phyloP scores from a whole-genome alignment of 129 eudicot genomes.

The Erigeron canadensis region DNA sequence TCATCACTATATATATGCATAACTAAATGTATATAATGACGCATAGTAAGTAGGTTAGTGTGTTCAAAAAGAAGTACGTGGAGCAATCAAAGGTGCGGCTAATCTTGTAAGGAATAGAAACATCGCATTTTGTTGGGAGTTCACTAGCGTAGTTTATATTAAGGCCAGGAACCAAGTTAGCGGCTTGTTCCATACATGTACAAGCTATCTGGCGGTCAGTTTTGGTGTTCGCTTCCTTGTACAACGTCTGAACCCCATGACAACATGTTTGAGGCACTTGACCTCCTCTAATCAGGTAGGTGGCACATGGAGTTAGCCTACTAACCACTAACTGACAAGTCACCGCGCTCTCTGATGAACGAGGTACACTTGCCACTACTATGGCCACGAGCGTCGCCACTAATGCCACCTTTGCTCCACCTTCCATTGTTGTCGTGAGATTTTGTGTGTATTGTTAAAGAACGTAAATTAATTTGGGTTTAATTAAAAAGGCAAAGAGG shows the following conservation, averaged over 20 bases:
- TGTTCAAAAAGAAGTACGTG: slow-evolving; percentile 21
- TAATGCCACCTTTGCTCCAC: slow-evolving; percentile 12
- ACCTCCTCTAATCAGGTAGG: slow-evolving; percentile 35
- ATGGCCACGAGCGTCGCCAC: slow-evolving; percentile 18
- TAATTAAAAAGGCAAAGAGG: background rate
- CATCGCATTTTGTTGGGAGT: slow-evolving; percentile 41
- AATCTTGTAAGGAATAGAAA: slow-evolving; percentile 44
- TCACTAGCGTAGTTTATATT: slow-evolving; percentile 26
- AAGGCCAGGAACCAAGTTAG: slow-evolving; percentile 22
- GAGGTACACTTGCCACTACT: slow-evolving; percentile 13
- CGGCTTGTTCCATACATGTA: slow-evolving; percentile 37
- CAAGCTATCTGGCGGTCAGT: slow-evolving; percentile 44
- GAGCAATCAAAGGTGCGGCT: slow-evolving; percentile 40
- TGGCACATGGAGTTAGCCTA: slow-evolving; percentile 33
- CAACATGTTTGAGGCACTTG: slow-evolving; percentile 39
- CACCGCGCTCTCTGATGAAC: slow-evolving; percentile 20
- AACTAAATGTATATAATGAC: background rate
- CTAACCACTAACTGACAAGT: slow-evolving; percentile 34
- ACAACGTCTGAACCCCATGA: slow-evolving; percentile 30
- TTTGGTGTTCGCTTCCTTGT: slow-evolving; percentile 29
- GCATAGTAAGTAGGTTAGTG: background rate
- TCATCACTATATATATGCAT: slow-evolving; percentile 1
- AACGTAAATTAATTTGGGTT: background rate
- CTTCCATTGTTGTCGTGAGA: slow-evolving; percentile 5
- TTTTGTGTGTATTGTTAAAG: background rate